Evolutionary conservation across 2,329 filamentous ascomycete genomes (phyloP).

Genomic region (Aspergillus fijiensis): DNA sequence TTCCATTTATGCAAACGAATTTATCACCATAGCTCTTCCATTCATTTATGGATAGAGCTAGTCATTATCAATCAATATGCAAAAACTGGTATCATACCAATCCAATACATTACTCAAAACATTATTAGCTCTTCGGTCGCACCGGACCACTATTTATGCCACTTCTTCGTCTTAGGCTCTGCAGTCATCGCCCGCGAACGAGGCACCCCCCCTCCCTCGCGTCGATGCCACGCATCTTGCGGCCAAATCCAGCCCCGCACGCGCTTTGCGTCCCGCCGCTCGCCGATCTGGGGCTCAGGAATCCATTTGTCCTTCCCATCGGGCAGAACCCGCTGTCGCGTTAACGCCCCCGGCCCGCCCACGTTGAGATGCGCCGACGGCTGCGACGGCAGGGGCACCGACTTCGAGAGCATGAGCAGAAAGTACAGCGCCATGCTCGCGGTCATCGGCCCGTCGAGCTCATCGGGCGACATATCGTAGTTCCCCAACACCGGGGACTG

Average conservation of each 20-base stretch:
- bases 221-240: conserved; percentile 59
- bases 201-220: conserved; percentile 48
- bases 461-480: conserved; percentile 12
- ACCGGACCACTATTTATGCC: conserved; percentile 33
- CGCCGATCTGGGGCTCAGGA: conserved; percentile 58
- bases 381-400: conserved; percentile 58
- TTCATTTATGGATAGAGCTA: too few relatives aligned
- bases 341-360: conserved; percentile 58
- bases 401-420: conserved; percentile 64
- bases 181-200: conserved; percentile 24
- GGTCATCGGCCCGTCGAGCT: conserved; percentile 48
- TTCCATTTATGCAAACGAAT: too few relatives aligned
- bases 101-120: conserved; percentile 13
- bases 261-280: conserved; percentile 61
- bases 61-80: too few relatives aligned
- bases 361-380: conserved; percentile 60
- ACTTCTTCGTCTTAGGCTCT: conserved; percentile 32
- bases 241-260: conserved; percentile 63
- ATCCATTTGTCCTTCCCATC: conserved; percentile 62
- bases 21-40: too few relatives aligned
- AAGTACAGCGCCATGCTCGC: conserved; percentile 63
- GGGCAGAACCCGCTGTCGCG: conserved; percentile 53
- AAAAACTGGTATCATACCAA: too few relatives aligned
- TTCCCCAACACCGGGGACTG: conserved; percentile 18
- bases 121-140: not conserved